phyloP scores from a whole-genome alignment of 345 rosid genomes.

The Sonneratia alba region DNA sequence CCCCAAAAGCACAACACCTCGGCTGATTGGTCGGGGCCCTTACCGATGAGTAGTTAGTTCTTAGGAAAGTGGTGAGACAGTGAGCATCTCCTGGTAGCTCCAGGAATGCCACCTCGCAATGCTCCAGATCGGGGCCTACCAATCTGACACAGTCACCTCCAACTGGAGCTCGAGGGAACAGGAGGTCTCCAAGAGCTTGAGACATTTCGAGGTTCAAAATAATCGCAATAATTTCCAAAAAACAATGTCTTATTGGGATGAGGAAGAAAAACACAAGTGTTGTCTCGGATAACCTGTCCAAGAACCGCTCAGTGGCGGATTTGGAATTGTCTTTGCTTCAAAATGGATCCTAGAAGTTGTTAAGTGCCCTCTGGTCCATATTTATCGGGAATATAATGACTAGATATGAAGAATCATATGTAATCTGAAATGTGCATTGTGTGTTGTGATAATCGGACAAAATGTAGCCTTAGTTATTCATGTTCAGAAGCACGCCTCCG shows the following conservation, averaged over 20 bases:
- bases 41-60: conserved; percentile 30
- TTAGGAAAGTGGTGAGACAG: conserved; percentile 18
- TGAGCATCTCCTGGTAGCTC: conserved; percentile 26
- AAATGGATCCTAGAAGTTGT: not conserved
- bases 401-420: not conserved
- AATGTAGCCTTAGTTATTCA: not conserved
- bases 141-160: conserved; percentile 46
- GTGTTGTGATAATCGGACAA: not conserved
- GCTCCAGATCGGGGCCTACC: conserved; percentile 36
- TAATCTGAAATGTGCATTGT: not conserved
- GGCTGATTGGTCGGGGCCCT: conserved; percentile 73
- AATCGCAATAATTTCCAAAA: not conserved
- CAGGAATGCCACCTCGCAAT: conserved; percentile 63
- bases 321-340: not conserved
- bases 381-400: not conserved
- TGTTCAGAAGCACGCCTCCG: not conserved
- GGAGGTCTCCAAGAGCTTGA: conserved; percentile 73
- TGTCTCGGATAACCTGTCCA: conserved; percentile 51
- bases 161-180: conserved; percentile 93
- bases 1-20: conserved; percentile 96
- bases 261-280: conserved; percentile 71
- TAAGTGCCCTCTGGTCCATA: not conserved
- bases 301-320: not conserved
- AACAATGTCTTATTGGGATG: conserved; percentile 34
- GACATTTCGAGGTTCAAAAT: conserved; percentile 23